Evolutionary conservation across 2,329 filamentous ascomycete genomes (phyloP), one percentile per base, ranked within the genome.

Genomic region (Microsporum audouinii): DNA sequence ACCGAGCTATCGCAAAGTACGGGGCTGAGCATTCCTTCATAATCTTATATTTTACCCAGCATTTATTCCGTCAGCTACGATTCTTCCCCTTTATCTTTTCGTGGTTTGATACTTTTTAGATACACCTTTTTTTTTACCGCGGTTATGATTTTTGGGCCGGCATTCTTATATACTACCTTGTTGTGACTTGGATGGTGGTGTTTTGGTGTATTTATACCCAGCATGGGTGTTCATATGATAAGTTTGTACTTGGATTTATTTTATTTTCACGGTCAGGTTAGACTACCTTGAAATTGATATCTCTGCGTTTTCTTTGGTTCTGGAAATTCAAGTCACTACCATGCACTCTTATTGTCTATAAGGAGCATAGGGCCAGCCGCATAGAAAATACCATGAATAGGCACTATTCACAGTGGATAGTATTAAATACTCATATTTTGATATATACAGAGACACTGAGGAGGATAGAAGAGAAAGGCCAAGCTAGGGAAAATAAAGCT

Each of bases 1-100:
- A 64, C 91, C 91, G 23, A 95, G 88, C 70, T 97, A 96, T 77
- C 82, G 94, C 69, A 99, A 99, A 78, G 91, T 99, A 10, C 71
- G 75, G 57, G 76, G 75, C 4, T 76, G 63, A 69, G 29, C 2
- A 31, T 34, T 2, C 45, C 12, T 51, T 3, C 29, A 51, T 33
- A 51, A 12, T 55, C 51, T n/a, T 55, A 55, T 17, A 36, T 55
- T 34, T 55, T 34, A 34, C 27, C 10, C 45, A 49, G 27, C 17
- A 5, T 49, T 12, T 49, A 49, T 29, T 3, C 8, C 12, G 4
- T 51, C 45, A 31, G 27, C 45, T 33, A 31, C 8, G 17, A 31
- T 51, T 49, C 23, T 51, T 51, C 27, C 5, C 27, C 3, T 38
- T 55, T 55, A 36, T 36, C 10, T 33, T 29, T 43, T 33, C n/a